Evolutionary conservation across 768 basidiomycete species (phyloP).

Genomic region (Termitomyces sp.): DNA sequence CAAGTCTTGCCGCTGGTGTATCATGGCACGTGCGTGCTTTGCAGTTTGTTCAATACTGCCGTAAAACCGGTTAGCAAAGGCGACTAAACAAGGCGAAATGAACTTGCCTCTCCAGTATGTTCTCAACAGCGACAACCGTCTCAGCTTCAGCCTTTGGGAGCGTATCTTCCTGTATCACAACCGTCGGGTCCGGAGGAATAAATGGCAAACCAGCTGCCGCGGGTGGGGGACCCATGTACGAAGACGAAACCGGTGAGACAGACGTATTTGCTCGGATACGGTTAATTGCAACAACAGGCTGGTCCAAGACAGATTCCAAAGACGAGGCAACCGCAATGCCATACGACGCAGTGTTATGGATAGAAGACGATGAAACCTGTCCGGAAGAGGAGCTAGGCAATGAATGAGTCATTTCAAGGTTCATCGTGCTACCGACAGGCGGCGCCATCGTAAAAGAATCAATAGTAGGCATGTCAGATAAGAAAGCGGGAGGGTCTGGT

Average conservation of each 20-base stretch:
- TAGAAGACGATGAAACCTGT: slow-evolving; percentile 30
- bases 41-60: slow-evolving; percentile 58
- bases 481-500: slow-evolving; percentile 30
- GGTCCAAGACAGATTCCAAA: slow-evolving; percentile 40
- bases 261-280: slow-evolving; percentile 37
- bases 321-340: slow-evolving; percentile 34
- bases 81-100: slow-evolving; percentile 2
- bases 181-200: slow-evolving; percentile 11
- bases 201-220: slow-evolving; percentile 16
- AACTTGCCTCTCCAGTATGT: slow-evolving; percentile 53
- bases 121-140: slow-evolving; percentile 36
- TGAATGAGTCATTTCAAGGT: slow-evolving; percentile 29
- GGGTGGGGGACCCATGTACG: slow-evolving; percentile 20
- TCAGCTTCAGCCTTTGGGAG: slow-evolving; percentile 20
- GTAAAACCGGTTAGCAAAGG: slow-evolving; percentile 13
- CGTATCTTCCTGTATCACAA: slow-evolving; percentile 19
- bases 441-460: slow-evolving; percentile 28
- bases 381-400: slow-evolving; percentile 29
- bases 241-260: slow-evolving; percentile 16
- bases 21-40: slow-evolving; percentile 48
- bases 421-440: slow-evolving; percentile 29
- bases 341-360: slow-evolving; percentile 34
- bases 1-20: slow-evolving; percentile 34
- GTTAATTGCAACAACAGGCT: slow-evolving; percentile 22
- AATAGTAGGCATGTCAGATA: slow-evolving; percentile 33